A percentile compares a stretch with the other conserved stretches of the same genome.
Conservation (phyloP, 441 rosid species). For the Eutrema salsugineum region DNA sequence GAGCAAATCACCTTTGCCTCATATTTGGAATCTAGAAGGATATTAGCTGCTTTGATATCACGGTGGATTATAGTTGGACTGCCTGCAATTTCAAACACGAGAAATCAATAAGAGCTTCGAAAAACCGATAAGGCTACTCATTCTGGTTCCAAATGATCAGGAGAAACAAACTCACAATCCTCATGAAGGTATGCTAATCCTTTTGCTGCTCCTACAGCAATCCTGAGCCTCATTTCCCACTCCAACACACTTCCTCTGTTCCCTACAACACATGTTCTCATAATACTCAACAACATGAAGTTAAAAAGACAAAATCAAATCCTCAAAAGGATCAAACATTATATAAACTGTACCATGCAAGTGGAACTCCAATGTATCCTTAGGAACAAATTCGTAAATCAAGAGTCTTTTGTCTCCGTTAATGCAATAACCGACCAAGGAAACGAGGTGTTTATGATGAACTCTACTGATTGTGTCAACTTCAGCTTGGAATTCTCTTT, state of each 20-base stretch:
- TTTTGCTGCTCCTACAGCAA: conserved; percentile 59
- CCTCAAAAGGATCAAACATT: background rate
- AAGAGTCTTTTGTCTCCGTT: conserved; percentile 43
- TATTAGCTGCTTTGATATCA: conserved; percentile 54
- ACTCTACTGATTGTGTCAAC: conserved; percentile 49
- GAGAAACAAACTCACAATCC: conserved; percentile 45
- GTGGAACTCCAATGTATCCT: conserved; percentile 52
- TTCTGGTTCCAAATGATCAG: background rate
- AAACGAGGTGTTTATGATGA: conserved; percentile 53
- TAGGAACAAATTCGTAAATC: conserved; percentile 55
- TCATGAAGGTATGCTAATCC: conserved; percentile 63
- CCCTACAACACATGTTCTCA: conserved; percentile 35
- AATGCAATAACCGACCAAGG: conserved; percentile 47
- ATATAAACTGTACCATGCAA: conserved; percentile 38
- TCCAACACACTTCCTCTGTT: conserved; percentile 37
- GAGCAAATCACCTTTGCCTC: conserved; percentile 49
- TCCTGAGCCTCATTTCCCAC: conserved; percentile 48
- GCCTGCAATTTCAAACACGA: conserved; percentile 33
- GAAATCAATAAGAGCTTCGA: background rate
- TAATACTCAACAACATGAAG: conserved; percentile 3
- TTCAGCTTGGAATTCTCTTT: conserved; percentile 56
- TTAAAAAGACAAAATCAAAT: background rate
- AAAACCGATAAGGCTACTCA: background rate
- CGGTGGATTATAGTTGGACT: conserved; percentile 57
- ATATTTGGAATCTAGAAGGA: conserved; percentile 49